Conservation (phyloP, 2,329 filamentous ascomycete species). For the Chrysoporthe deuterocubensis region DNA sequence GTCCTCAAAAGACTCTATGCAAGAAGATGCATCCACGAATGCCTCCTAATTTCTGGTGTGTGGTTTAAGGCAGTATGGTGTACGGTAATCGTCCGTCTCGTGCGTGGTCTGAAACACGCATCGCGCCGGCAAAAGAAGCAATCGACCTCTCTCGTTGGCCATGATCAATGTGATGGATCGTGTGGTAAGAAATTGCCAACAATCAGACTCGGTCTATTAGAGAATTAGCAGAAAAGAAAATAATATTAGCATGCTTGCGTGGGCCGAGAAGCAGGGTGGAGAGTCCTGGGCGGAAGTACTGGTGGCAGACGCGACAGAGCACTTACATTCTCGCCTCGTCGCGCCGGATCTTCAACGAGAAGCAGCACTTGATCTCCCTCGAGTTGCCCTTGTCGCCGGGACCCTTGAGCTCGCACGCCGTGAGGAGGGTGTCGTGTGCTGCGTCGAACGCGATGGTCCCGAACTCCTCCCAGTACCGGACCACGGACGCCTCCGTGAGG, state of each 20-base stretch:
- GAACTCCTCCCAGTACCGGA: slow-evolving; percentile 99
- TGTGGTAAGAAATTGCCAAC: slow-evolving; percentile 96
- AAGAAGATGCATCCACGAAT: slow-evolving; percentile 2
- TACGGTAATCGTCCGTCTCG: slow-evolving; percentile 15
- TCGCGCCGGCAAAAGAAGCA: background rate
- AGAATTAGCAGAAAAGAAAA: background rate
- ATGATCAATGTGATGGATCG: slow-evolving; percentile 55
- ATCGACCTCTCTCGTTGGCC: background rate
- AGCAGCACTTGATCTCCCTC: slow-evolving; percentile 85
- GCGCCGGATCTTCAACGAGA: slow-evolving; percentile 94
- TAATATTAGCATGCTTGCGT: background rate
- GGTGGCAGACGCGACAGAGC: slow-evolving; percentile 6
- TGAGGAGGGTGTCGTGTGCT: slow-evolving; percentile 91
- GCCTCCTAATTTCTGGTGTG: background rate
- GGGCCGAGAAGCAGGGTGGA: background rate
- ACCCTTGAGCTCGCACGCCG: slow-evolving; percentile 88
- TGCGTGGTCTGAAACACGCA: background rate
- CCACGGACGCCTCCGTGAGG: slow-evolving; percentile 89
- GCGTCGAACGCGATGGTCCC: slow-evolving; percentile 96
- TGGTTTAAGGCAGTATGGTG: slow-evolving; percentile 21
- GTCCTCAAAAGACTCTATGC: slow-evolving; percentile 5
- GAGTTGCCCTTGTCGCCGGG: slow-evolving; percentile 65
- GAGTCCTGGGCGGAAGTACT: background rate
- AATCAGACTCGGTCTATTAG: slow-evolving; percentile 81
- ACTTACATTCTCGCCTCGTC: slow-evolving; percentile 96